Base-by-base conservation (phyloP, 163 green algal genomes). In the Trebouxia gelatinosa region DNA sequence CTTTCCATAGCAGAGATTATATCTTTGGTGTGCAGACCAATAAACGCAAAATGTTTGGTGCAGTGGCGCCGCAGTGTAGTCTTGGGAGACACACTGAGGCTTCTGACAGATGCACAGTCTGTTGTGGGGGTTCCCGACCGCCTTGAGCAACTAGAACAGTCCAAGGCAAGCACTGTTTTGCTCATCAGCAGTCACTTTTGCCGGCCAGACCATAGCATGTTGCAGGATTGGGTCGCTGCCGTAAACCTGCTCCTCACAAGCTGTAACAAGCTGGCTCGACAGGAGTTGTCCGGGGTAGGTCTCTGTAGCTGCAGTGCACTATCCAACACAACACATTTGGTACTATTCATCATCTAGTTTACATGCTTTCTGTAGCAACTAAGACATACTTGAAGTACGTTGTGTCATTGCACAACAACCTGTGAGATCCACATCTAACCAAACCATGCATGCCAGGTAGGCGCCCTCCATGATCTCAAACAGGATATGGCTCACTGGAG, bases 201-300 rank as follows among this genome's bases (percentile, higher is more conserved):
- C 3, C 48, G 19, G 19, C 48, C 13, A 59, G 23, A 19, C 19
- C 2, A 59, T 2, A 59, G 2, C 26, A 31, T 66, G 26, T 31
- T 78, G 31, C 84, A 93, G 85, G 85, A 95, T 65, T 93, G 89
- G 89, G 74, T 78, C 16, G 64, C 71, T 3, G 91, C 91, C 1
- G 86, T 94, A 31, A 70, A 64, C 0, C 38, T 88, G 37, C 82
- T 96, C 78, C 77, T 94, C 40, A 87, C 92, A 29, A 88, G 75
- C 32, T 90, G 88, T 83, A 86, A 80, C 65, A 90, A 88, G 51
- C 77, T 95, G 59, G 86, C 86, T 28, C 85, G 86, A 16, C 78
- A 88, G 32, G 89, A 92, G 71, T 51, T 92, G 72, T 66, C 79
- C 26, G 76, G 76, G 57, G 87, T 91, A 61, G 5, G 61, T n/a